These are phyloP conservation scores for Pythium graminicola DNA, from an alignment of 352 stramenopile species.

Conservation along the genomic window DNA sequence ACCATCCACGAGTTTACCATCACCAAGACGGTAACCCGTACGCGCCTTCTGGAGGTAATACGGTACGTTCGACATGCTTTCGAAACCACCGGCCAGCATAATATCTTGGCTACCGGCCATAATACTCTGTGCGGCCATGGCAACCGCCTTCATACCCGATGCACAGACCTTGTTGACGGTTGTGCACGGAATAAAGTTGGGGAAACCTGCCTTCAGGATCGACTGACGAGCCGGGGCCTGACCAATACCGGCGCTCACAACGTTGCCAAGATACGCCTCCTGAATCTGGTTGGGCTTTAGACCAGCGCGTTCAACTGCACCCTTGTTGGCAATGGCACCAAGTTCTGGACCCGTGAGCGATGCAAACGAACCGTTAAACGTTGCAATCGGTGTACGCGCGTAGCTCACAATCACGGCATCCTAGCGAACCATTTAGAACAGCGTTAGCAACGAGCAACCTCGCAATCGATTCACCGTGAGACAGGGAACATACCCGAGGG, in stretches of 20 bases:
- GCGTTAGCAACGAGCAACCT: background rate
- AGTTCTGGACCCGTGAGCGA: conserved; percentile 86
- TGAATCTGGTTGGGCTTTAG: conserved; percentile 64
- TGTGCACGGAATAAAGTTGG: conserved; percentile 65
- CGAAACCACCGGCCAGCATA: conserved; percentile 77
- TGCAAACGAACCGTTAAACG: conserved; percentile 86
- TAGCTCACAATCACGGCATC: conserved; percentile 84
- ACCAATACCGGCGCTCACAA: conserved; percentile 72
- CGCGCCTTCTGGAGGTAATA: conserved; percentile 43
- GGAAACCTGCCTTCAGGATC: conserved; percentile 69
- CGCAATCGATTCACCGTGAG: background rate
- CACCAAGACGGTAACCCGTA: no score
- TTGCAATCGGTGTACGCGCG: conserved; percentile 79
- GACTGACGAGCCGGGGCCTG: conserved; percentile 77
- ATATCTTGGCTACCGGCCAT: conserved; percentile 83
- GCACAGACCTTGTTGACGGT: conserved; percentile 85
- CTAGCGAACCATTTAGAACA: no score
- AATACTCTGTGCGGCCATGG: conserved; percentile 65
- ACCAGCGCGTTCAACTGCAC: conserved; percentile 79
- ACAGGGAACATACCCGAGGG: conserved; percentile 31
- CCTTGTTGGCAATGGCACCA: conserved; percentile 71
- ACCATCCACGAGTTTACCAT: no score
- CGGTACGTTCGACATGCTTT: conserved; percentile 82
- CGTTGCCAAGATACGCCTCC: conserved; percentile 84
- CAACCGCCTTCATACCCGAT: conserved; percentile 81